Percentiles rank a stretch among this genome's conserved stretches.
Conservation (phyloP, 345 rosid species). For the Rhizophora apiculata region DNA sequence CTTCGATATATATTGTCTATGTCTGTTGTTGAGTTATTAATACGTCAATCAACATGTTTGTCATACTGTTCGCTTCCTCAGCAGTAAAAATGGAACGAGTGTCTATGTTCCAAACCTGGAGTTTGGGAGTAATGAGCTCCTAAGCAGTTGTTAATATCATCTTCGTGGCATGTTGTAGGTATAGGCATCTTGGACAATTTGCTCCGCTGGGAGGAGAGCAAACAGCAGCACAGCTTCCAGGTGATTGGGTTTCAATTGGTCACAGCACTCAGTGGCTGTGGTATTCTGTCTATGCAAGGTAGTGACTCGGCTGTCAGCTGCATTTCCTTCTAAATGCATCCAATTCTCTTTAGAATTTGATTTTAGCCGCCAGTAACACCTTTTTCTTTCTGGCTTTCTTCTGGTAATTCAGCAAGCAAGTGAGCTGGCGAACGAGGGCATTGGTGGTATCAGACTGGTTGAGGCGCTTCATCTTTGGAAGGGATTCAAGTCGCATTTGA, state of each 20-base stretch:
- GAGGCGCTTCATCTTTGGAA: slow-evolving; percentile 82
- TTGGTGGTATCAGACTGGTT: slow-evolving; percentile 85
- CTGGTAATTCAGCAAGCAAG: slow-evolving; percentile 65
- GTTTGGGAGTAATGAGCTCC: neutral
- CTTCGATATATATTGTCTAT: no score
- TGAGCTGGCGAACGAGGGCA: slow-evolving; percentile 95
- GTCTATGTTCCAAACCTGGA: neutral
- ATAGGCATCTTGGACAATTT: slow-evolving; percentile 88
- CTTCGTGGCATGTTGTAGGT: slow-evolving; percentile 38
- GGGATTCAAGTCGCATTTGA: slow-evolving; percentile 89
- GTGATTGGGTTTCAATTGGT: slow-evolving; percentile 95
- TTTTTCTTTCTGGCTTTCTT: neutral
- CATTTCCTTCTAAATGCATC: neutral
- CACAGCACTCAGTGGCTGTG: slow-evolving; percentile 93
- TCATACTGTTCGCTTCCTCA: no score
- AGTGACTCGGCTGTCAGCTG: neutral
- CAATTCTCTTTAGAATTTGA: neutral
- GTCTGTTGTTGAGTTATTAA: no score
- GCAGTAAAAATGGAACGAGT: neutral
- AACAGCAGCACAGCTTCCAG: slow-evolving; percentile 96
- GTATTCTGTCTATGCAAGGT: slow-evolving; percentile 98
- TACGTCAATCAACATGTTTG: no score
- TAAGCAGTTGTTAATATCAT: neutral
- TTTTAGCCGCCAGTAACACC: neutral
- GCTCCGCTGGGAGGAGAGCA: slow-evolving; percentile 99